Percentiles rank a stretch among this genome's conserved stretches.
phyloP scores from a whole-genome alignment of 495 filamentous ascomycete genomes.

The Cercophora samala region DNA sequence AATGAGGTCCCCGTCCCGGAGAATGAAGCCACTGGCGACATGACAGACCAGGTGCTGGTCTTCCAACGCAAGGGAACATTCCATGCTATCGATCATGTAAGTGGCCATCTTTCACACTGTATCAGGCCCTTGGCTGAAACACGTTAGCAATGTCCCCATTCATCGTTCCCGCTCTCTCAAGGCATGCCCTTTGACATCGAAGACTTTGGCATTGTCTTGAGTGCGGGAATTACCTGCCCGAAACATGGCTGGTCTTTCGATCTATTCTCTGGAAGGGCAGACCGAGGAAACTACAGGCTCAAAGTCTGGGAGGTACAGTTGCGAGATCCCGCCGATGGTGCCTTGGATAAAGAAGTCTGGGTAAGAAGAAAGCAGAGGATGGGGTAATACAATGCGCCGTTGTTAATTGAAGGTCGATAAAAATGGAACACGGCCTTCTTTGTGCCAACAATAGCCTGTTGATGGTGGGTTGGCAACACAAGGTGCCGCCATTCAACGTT shows the following conservation, averaged over 20 bases:
- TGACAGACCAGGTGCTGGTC: slow-evolving; percentile 57
- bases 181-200: slow-evolving; percentile 60
- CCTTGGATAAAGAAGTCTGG: slow-evolving; percentile 54
- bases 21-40: slow-evolving; percentile 30
- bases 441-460: slow-evolving; percentile 1
- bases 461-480: neutral
- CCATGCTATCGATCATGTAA: slow-evolving; percentile 59
- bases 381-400: slow-evolving; percentile 26
- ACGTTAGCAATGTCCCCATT: slow-evolving; percentile 58
- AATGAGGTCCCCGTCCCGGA: slow-evolving; percentile 38
- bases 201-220: slow-evolving; percentile 54
- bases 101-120: slow-evolving; percentile 15
- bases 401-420: neutral
- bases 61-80: slow-evolving; percentile 56
- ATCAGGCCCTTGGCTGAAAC: neutral
- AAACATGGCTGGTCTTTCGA: slow-evolving; percentile 64
- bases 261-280: slow-evolving; percentile 51
- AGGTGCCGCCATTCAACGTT: neutral
- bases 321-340: slow-evolving; percentile 28
- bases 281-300: slow-evolving; percentile 56
- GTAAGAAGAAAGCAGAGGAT: slow-evolving; percentile 47
- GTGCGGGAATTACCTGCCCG: slow-evolving; percentile 55
- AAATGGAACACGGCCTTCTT: neutral
- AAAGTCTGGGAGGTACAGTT: slow-evolving; percentile 59
- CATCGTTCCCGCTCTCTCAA: slow-evolving; percentile 54